Evolutionary conservation across 1,284 basidiomycete species (phyloP), one percentile per base, ranked within the genome.

Genomic region (Erythrobasidium hasegawianum): DNA sequence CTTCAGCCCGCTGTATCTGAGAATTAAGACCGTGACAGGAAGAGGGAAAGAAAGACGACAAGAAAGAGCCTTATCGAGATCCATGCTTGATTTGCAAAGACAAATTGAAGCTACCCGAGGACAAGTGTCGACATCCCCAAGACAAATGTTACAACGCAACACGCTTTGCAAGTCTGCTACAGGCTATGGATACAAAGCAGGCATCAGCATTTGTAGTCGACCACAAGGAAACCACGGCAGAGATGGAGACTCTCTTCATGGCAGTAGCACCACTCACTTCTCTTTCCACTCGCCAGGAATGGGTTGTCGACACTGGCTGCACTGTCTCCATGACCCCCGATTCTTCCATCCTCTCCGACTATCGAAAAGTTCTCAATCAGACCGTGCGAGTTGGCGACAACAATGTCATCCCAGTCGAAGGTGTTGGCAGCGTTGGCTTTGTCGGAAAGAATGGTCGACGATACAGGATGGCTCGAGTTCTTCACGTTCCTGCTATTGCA

Each of bases 251-350:
- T 33, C 33, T 33, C 5, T 33, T 33, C 33, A 33, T 33, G 33
- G 33, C 33, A 33, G 33, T 33, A 4, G 33, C 33, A 33, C 33
- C 33, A 33, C 33, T 33, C 33, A 33, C 33, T 33, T 33, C 33
- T 33, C 33, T 33, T 33, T 47, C 43, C n/a, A 47, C 43, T 47
- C n/a, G n/a, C 22, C 50, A 18, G 16, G 26, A 18, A 18, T 59
- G 57, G 57, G 33, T 59, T n/a, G 20, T 59, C 2, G 57, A 59
- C 38, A 59, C 43, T 49, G 57, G 57, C 39, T 47, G 41, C 29
- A 59, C 57, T 10, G 16, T 43, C 7, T 47, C 41, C 22, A 59
- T 59, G n/a, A 59, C 57, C 13, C 57, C 57, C 13, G 41, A 59
- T 22, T 1, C 26, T 9, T 14, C 18, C 18, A 20, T 49, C 18